A percentile compares a stretch with the other conserved stretches of the same genome.
Conservation (phyloP, 75 land plant genomes). For the Cunninghamia lanceolata region DNA sequence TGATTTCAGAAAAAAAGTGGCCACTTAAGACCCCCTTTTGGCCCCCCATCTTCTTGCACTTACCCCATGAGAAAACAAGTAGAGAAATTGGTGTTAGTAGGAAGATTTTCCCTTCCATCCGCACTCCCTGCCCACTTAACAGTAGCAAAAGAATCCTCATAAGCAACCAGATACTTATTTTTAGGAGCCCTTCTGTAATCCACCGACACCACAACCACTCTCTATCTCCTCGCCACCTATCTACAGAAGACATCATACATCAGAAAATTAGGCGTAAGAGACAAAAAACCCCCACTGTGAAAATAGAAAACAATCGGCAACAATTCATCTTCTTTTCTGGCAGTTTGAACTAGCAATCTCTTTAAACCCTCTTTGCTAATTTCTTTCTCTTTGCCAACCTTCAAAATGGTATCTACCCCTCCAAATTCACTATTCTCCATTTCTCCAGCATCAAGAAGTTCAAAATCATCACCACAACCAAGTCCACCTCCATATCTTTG, state of each 20-base stretch:
- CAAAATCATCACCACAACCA: slow-evolving; percentile 3
- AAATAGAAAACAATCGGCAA: slow-evolving; percentile 73
- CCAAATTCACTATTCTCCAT: not conserved
- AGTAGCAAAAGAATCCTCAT: slow-evolving; percentile 61
- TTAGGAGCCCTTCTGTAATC: slow-evolving; percentile 76
- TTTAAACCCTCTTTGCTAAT: too few species aligned
- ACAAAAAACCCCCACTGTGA: slow-evolving; percentile 86
- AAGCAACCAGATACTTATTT: slow-evolving; percentile 55
- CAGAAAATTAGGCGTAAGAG: slow-evolving; percentile 32
- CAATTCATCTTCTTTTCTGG: slow-evolving; percentile 10
- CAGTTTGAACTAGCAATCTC: not conserved
- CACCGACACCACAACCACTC: slow-evolving; percentile 69
- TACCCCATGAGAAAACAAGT: slow-evolving; percentile 53
- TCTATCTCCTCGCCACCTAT: slow-evolving; percentile 35
- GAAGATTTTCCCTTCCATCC: not conserved
- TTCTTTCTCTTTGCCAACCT: slow-evolving; percentile 82
- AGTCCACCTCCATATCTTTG: too few species aligned
- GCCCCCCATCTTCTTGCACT: too few species aligned
- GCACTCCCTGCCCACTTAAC: slow-evolving; percentile 40
- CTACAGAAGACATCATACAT: slow-evolving; percentile 58
- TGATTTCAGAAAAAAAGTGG: too few species aligned
- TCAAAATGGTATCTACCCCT: slow-evolving; percentile 18
- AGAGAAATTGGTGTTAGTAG: slow-evolving; percentile 20
- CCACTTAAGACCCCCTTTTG: too few species aligned
- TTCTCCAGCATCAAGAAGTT: not conserved